Evolutionary conservation across 768 basidiomycete species (phyloP).

Genomic region (Xerocomellus intermedius): DNA sequence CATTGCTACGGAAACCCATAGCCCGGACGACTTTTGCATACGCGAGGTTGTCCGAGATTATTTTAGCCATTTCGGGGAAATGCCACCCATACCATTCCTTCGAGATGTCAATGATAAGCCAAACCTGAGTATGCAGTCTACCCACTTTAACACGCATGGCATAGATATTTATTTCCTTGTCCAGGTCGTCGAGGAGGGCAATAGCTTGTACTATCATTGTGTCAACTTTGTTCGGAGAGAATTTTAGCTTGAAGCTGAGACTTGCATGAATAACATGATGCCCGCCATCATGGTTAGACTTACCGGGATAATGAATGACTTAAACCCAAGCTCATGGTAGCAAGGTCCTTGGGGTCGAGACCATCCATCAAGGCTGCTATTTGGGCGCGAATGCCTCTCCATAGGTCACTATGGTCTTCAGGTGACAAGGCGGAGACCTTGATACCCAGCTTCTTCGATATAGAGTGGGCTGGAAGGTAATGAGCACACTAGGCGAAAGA

Average conservation of each 20-base stretch:
- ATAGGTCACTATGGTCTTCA: conserved; percentile 73
- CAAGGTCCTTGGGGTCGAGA: conserved; percentile 88
- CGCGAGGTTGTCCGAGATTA: conserved; percentile 94
- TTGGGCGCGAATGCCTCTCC: conserved; percentile 93
- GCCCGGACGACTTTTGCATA: conserved; percentile 91
- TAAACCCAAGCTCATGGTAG: conserved; percentile 97
- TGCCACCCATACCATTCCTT: conserved; percentile 99
- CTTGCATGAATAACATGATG: conserved; percentile 5
- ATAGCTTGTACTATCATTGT: conserved; percentile 99
- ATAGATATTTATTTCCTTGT: conserved; percentile 99
- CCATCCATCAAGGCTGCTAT: conserved; percentile 85
- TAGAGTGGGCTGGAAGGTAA: conserved; percentile 61
- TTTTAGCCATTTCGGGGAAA: conserved; percentile 99
- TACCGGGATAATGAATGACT: conserved; percentile 95
- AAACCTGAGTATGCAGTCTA: neutral
- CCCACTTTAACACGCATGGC: conserved; percentile 96
- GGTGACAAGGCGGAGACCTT: conserved; percentile 66
- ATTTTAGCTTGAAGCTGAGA: conserved; percentile 94
- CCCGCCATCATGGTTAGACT: conserved; percentile 17
- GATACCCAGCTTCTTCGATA: conserved; percentile 92
- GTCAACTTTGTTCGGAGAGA: conserved; percentile 99
- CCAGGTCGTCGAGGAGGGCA: conserved; percentile 93
- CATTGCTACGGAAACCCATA: conserved; percentile 98
- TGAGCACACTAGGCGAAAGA: conserved; percentile 6
- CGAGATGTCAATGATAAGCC: neutral